Conservation (phyloP, 208 protist genomes). For the Leishmania guyanensis region DNA sequence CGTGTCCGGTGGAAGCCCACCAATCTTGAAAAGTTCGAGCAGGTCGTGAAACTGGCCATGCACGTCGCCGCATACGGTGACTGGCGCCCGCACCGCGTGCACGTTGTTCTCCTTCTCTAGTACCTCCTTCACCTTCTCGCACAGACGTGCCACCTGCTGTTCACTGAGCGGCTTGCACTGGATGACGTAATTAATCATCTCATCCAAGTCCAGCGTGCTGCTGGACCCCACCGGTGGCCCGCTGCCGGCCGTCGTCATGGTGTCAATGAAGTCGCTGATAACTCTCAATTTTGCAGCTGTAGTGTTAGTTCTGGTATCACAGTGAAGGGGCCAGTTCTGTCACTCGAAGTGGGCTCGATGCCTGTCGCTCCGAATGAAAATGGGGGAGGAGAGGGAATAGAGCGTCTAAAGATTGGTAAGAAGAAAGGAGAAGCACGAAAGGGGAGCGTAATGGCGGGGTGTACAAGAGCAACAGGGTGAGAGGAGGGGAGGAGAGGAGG, state of each 20-base stretch:
- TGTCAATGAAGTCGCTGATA: too few species aligned
- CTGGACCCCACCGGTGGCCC: slow-evolving; percentile 31
- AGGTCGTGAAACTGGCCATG: slow-evolving; percentile 98
- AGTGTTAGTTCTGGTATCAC: too few species aligned
- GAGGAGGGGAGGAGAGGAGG: too few species aligned
- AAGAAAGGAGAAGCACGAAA: too few species aligned
- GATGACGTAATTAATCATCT: slow-evolving; percentile 87
- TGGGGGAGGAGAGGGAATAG: too few species aligned
- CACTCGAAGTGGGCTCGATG: too few species aligned
- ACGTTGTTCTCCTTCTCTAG: slow-evolving; percentile 95
- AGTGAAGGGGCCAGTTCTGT: too few species aligned
- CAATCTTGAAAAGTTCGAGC: slow-evolving; percentile 98
- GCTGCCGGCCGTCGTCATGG: slow-evolving; percentile 29
- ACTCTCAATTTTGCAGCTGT: too few species aligned
- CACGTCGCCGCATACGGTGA: slow-evolving; percentile 96
- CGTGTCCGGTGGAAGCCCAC: slow-evolving; percentile 95
- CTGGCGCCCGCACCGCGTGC: slow-evolving; percentile 83
- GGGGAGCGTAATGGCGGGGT: too few species aligned
- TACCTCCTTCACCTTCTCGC: slow-evolving; percentile 92
- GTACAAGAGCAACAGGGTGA: too few species aligned
- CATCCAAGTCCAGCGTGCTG: slow-evolving; percentile 81
- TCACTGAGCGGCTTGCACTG: slow-evolving; percentile 91
- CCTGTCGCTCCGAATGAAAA: too few species aligned
- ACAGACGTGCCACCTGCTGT: slow-evolving; percentile 84
- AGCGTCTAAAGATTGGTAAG: too few species aligned